A percentile compares a stretch with the other conserved stretches of the same genome.
Evolutionary conservation across 2,329 filamentous ascomycete genomes (phyloP).

Genomic region (Fusarium sp.): DNA sequence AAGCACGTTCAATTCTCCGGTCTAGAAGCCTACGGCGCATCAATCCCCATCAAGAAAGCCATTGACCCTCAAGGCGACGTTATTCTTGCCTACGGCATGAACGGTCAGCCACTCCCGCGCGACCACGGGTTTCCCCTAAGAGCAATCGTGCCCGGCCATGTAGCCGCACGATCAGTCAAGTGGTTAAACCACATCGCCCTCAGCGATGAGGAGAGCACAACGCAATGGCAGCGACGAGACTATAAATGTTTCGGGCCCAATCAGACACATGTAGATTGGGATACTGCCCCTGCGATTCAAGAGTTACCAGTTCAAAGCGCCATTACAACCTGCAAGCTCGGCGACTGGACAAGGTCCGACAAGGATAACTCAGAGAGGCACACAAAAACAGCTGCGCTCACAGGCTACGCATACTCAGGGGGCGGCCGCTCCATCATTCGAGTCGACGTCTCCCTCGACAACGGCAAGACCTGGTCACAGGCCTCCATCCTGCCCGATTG

Average conservation of each 20-base stretch:
- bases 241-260: constrained; percentile 78
- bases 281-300: constrained; percentile 71
- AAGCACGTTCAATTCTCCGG: constrained; percentile 69
- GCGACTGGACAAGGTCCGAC: constrained; percentile 45
- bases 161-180: constrained; percentile 75
- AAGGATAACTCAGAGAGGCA: neutral
- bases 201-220: constrained; percentile 72
- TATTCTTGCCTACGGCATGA: constrained; percentile 75
- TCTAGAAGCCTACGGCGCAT: constrained; percentile 70
- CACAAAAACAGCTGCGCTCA: constrained; percentile 53
- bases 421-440: constrained; percentile 73
- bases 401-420: constrained; percentile 75
- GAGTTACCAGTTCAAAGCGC: constrained; percentile 76
- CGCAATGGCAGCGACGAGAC: constrained; percentile 73
- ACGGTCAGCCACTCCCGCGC: constrained; percentile 68
- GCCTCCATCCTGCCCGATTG: constrained; percentile 67
- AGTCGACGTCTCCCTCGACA: constrained; percentile 74
- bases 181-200: constrained; percentile 74
- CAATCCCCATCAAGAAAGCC: constrained; percentile 68
- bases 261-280: constrained; percentile 69
- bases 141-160: constrained; percentile 71
- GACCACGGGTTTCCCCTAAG: constrained; percentile 75
- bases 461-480: constrained; percentile 72
- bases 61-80: constrained; percentile 72
- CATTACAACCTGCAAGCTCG: constrained; percentile 64